Conservation (phyloP, 2,329 filamentous ascomycete species). For the Cladosporium cucumerinum region DNA sequence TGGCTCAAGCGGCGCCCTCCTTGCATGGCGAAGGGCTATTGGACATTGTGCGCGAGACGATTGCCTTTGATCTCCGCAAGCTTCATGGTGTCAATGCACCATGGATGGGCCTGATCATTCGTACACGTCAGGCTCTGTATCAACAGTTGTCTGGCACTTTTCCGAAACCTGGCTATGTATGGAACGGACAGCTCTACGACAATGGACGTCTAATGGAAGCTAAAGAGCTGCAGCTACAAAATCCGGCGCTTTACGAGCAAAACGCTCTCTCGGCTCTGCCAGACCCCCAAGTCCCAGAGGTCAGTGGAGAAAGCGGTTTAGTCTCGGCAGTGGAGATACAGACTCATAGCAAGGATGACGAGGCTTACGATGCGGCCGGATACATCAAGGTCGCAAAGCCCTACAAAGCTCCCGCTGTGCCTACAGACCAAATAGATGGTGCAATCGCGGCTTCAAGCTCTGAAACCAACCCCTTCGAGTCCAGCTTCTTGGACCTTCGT, state of each 20-base stretch:
- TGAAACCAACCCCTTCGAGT: background rate
- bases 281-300: background rate
- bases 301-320: background rate
- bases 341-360: background rate
- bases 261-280: background rate
- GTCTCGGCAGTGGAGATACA: background rate
- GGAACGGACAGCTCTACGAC: conserved; percentile 9
- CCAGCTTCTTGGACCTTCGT: background rate
- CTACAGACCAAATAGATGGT: background rate
- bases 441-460: background rate
- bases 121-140: background rate
- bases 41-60: conserved; percentile 24
- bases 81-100: conserved; percentile 8
- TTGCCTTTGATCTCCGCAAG: conserved; percentile 29
- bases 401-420: background rate
- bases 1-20: conserved; percentile 20
- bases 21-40: conserved; percentile 21
- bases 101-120: conserved; percentile 13
- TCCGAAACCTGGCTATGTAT: conserved; percentile 17
- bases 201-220: background rate
- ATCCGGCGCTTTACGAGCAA: background rate
- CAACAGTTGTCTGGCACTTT: background rate
- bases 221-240: background rate
- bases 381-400: background rate
- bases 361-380: background rate